Evolutionary conservation across 2,329 filamentous ascomycete genomes (phyloP).

Genomic region (Xylaria hypoxylon): DNA sequence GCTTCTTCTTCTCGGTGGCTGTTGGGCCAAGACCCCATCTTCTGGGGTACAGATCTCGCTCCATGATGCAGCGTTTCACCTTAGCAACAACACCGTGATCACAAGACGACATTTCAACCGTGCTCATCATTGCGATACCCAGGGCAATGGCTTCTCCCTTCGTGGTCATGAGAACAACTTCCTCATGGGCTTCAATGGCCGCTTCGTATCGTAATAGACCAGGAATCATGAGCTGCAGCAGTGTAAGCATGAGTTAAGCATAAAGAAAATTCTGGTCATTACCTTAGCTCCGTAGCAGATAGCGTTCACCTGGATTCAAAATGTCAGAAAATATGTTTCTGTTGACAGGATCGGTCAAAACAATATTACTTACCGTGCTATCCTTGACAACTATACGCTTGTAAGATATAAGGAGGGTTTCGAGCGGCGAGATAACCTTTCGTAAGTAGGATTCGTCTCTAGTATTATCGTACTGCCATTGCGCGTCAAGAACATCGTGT

Average conservation of each 20-base stretch:
- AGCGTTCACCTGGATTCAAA: constrained; percentile 68
- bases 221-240: constrained; percentile 85
- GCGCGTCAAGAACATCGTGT: constrained; percentile 94
- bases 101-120: constrained; percentile 94
- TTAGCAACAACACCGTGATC: constrained; percentile 98
- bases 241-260: constrained; percentile 13
- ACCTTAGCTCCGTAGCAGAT: constrained; percentile 95
- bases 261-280: neutral
- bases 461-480: constrained; percentile 96
- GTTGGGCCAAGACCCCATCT: constrained; percentile 96
- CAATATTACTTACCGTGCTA: constrained; percentile 61
- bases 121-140: constrained; percentile 97
- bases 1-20: constrained; percentile 98
- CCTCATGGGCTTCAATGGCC: constrained; percentile 92
- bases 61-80: constrained; percentile 99
- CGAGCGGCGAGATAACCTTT: constrained; percentile 89
- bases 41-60: constrained; percentile 95
- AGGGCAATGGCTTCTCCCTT: constrained; percentile 99
- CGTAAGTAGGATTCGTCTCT: constrained; percentile 93
- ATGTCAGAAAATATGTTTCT: constrained; percentile 17
- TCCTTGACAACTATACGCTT: constrained; percentile 99
- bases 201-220: constrained; percentile 92
- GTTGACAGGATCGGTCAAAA: neutral
- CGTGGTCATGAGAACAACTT: constrained; percentile 97
- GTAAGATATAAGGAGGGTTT: constrained; percentile 91